Evolutionary conservation across 371 early-diverging fungal genomes (phyloP).

Genomic region (Actinomortierella wolfii): DNA sequence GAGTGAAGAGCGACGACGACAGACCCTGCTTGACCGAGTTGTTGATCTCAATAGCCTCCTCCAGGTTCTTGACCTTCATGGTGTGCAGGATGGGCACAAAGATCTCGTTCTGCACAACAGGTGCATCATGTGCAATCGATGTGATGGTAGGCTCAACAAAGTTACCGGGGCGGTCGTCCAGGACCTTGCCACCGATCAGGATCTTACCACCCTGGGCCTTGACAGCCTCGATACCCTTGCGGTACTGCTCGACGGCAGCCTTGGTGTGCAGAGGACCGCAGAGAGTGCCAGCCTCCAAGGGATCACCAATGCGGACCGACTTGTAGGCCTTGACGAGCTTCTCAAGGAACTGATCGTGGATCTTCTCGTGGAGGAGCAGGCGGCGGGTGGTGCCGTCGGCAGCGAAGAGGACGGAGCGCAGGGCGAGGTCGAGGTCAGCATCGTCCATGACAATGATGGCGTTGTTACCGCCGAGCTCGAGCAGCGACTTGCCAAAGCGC

Average conservation of each 20-base stretch:
- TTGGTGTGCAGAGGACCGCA: slow-evolving; percentile 96
- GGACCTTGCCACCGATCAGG: slow-evolving; percentile 81
- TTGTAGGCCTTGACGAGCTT: slow-evolving; percentile 82
- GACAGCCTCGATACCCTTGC: slow-evolving; percentile 75
- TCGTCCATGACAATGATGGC: slow-evolving; percentile 93
- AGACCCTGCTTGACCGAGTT: slow-evolving; percentile 93
- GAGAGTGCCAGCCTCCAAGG: slow-evolving; percentile 79
- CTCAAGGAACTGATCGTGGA: slow-evolving; percentile 86
- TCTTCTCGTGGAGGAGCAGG: slow-evolving; percentile 88
- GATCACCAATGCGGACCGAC: slow-evolving; percentile 93
- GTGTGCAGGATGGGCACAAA: slow-evolving; percentile 96
- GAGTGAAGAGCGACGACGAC: slow-evolving; percentile 89
- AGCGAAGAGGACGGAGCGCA: slow-evolving; percentile 91
- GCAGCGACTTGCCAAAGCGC: slow-evolving; percentile 85
- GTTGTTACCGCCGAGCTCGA: slow-evolving; percentile 97
- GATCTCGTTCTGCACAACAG: slow-evolving; percentile 90
- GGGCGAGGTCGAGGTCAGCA: slow-evolving; percentile 92
- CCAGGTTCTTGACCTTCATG: slow-evolving; percentile 79
- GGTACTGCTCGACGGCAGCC: slow-evolving; percentile 78
- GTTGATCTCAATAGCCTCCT: slow-evolving; percentile 90
- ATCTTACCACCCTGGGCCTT: slow-evolving; percentile 89
- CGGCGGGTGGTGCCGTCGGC: slow-evolving; percentile 97
- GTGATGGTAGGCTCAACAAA: slow-evolving; percentile 97
- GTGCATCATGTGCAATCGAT: slow-evolving; percentile 71
- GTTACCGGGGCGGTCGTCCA: slow-evolving; percentile 74